Evolutionary conservation across 1,284 basidiomycete genomes (phyloP), one percentile per base, ranked within the genome.

Genomic region (Ceratobasidium sp.): DNA sequence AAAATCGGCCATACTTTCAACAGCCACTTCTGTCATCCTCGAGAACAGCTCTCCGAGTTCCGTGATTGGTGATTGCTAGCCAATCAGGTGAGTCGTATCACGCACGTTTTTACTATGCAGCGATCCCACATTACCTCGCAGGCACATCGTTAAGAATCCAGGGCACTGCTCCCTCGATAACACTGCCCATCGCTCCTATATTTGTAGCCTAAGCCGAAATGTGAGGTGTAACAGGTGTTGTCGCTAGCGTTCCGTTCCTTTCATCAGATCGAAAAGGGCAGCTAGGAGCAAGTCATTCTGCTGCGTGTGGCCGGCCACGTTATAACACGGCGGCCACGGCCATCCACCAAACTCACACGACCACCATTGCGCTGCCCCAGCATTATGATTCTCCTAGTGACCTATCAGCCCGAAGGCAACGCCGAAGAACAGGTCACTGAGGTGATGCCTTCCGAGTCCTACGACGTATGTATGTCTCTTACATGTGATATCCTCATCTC

Each of bases 401-500:
- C 67, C 33, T 71, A 71, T n/a, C 44, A 60, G 23, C 67, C 67
- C 4, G 63, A 66, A 25, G 51, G 56, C 44, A 30, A 30, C 3
- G 16, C 25, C n/a, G 67, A 23, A 23, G 51, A 40, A 12, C 67
- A 28, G n/a, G 30, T 60, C 4, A 44, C 21, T 16, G 56, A 59
- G 7, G 18, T 71, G 33, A 56, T 40, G 56, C 44, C 30, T 33
- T 71, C 67, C 2, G 56, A 71, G 33, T 60, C 67, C n/a, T 71
- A 60, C 33, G 67, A 71, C 16, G 67, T 71, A 21, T 7, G 33
- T 53, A 23, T 69, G 21, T 25, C 33, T 12, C n/a, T 11, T 21
- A 11, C 67, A 46, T 59, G 56, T 59, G 56, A 59, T 63, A 44
- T 28, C 33, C 21, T 21, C 21, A 9, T 18, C 28, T 44, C 11